Evolutionary conservation across 371 early-diverging fungal species (phyloP).

Genomic region (Actinomucor elegans): DNA sequence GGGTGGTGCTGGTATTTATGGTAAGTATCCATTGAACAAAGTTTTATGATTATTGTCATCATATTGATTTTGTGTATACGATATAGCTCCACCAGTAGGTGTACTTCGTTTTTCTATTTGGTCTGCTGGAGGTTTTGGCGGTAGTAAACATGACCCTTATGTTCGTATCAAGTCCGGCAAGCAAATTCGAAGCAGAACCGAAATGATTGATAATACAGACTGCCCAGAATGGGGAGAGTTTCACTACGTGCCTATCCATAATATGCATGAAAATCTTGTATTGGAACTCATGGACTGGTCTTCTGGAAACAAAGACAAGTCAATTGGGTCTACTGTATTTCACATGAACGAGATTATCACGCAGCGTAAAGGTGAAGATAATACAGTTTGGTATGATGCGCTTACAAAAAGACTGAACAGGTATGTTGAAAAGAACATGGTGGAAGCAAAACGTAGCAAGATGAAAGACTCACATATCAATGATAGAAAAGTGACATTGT

Average conservation of each 20-base stretch:
- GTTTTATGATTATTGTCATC: background rate
- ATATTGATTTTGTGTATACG: background rate
- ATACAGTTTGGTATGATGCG: slow-evolving; percentile 29
- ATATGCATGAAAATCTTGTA: slow-evolving; percentile 62
- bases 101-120: slow-evolving; percentile 74
- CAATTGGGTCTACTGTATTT: slow-evolving; percentile 59
- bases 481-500: slow-evolving; percentile 43
- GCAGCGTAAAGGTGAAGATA: slow-evolving; percentile 17
- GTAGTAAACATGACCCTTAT: slow-evolving; percentile 83
- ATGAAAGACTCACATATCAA: background rate
- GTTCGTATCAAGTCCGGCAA: slow-evolving; percentile 64
- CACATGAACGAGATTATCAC: slow-evolving; percentile 44
- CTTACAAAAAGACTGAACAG: slow-evolving; percentile 27
- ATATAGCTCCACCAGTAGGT: slow-evolving; percentile 68
- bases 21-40: too few species aligned
- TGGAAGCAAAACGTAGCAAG: too few species aligned
- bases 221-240: slow-evolving; percentile 90
- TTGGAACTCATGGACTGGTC: slow-evolving; percentile 81
- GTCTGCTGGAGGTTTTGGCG: slow-evolving; percentile 66
- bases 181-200: slow-evolving; percentile 66
- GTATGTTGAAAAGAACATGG: too few species aligned
- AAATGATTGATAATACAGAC: slow-evolving; percentile 66
- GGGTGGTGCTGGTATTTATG: slow-evolving; percentile 36
- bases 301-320: slow-evolving; percentile 60
- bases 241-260: slow-evolving; percentile 69